These are phyloP conservation scores for Beauveria scarabaeidicola DNA, from an alignment of 2,329 filamentous ascomycete genomes.

Conservation along the genomic window DNA sequence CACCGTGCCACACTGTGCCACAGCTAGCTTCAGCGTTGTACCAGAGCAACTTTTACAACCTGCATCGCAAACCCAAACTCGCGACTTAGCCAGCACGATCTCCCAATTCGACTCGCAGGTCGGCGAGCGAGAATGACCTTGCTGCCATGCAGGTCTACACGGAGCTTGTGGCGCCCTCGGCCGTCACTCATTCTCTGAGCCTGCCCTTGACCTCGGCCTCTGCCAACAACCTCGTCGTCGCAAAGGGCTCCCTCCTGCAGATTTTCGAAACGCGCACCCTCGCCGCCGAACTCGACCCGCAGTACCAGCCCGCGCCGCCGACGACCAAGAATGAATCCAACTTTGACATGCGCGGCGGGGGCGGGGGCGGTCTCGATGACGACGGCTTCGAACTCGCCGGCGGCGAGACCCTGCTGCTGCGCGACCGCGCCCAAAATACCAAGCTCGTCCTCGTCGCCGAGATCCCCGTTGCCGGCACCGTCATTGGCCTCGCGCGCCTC, in stretches of 20 bases:
- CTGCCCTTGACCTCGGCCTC: constrained; percentile 69
- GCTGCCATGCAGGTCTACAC: constrained; percentile 88
- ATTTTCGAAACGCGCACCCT: constrained; percentile 70
- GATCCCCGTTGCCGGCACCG: constrained; percentile 72
- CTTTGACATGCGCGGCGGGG: constrained; percentile 39
- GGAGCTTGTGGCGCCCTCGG: constrained; percentile 87
- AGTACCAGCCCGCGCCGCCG: constrained; percentile 23
- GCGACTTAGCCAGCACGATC: not conserved
- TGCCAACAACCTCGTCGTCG: constrained; percentile 79
- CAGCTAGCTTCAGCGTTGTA: not conserved
- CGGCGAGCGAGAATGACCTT: constrained; percentile 26
- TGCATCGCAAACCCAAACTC: not conserved
- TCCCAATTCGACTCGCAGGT: constrained; percentile 15
- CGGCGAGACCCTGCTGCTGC: constrained; percentile 50
- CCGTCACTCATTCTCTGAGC: constrained; percentile 79
- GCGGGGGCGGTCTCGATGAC: constrained; percentile 38
- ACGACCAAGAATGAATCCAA: constrained; percentile 35
- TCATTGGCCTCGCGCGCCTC: constrained; percentile 74
- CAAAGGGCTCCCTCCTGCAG: constrained; percentile 86
- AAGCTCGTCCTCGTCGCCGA: constrained; percentile 82
- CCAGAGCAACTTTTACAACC: not conserved
- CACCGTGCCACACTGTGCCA: not conserved
- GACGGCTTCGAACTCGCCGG: constrained; percentile 56
- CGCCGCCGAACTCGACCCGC: constrained; percentile 51
- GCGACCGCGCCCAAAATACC: constrained; percentile 56